A percentile compares a stretch with the other conserved stretches of the same genome.
Conservation (phyloP, 495 filamentous ascomycete species). For the Talaromyces nanjingensis region DNA sequence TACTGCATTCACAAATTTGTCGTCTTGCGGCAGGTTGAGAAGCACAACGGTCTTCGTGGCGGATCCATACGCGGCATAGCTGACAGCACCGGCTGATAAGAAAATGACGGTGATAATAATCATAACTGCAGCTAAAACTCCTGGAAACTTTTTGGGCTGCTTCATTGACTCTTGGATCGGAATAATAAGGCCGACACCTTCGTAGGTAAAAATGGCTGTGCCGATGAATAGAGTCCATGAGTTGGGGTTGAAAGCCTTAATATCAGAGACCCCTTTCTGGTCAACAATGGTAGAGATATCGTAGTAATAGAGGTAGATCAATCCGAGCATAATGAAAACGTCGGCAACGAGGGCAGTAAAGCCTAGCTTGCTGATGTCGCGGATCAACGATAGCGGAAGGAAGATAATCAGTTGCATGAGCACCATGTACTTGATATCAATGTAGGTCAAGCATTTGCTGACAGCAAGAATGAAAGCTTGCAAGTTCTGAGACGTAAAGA, state of each 20-base stretch:
- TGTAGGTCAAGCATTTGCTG: conserved; percentile 68
- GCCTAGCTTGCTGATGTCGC: conserved; percentile 91
- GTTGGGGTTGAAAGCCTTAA: conserved; percentile 75
- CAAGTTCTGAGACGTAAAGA: conserved; percentile 92
- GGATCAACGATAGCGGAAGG: conserved; percentile 82
- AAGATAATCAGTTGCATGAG: conserved; percentile 91
- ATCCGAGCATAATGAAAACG: conserved; percentile 83
- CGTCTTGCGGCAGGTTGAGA: conserved; percentile 91
- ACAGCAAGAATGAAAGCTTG: conserved; percentile 88
- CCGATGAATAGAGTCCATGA: conserved; percentile 97
- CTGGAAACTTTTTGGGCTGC: conserved; percentile 77
- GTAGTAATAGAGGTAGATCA: conserved; percentile 94
- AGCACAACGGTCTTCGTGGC: conserved; percentile 93
- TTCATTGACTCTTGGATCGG: conserved; percentile 97
- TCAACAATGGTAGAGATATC: conserved; percentile 75
- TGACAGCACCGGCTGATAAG: conserved; percentile 81
- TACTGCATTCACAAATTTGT: conserved; percentile 89
- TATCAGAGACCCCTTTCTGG: conserved; percentile 74
- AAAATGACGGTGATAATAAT: conserved; percentile 89
- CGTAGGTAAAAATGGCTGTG: conserved; percentile 97
- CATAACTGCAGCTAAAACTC: conserved; percentile 83
- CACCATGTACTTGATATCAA: conserved; percentile 84
- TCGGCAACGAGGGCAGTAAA: conserved; percentile 89
- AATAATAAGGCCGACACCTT: conserved; percentile 97
- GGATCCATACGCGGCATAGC: conserved; percentile 93